These are phyloP conservation scores for Emericellopsis cladophorae DNA, from an alignment of 2,329 filamentous ascomycete species.

Conservation along the genomic window DNA sequence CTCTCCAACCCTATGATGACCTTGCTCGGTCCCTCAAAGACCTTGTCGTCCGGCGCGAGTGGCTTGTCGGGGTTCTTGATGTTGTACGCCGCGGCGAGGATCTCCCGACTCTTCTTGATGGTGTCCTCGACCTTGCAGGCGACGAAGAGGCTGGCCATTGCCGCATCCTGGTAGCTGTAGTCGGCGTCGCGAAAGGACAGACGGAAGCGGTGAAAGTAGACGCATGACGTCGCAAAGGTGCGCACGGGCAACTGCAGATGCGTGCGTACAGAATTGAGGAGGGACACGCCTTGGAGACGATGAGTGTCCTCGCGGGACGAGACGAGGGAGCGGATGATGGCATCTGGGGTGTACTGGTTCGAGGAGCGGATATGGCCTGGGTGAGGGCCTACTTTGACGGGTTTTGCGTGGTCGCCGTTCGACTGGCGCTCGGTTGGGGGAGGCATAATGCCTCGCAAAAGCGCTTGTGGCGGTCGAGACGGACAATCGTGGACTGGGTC, in stretches of 20 bases:
- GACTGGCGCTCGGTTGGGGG: not conserved
- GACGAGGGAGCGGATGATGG: conserved; percentile 52
- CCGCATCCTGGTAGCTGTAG: conserved; percentile 78
- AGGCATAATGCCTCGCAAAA: no score
- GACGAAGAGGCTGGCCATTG: conserved; percentile 76
- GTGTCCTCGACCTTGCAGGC: conserved; percentile 98
- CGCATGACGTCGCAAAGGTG: conserved; percentile 83
- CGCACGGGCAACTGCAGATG: conserved; percentile 71
- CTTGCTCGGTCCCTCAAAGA: conserved; percentile 69
- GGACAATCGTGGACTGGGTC: no score
- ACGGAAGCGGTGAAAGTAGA: conserved; percentile 90
- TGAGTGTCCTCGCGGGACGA: conserved; percentile 69
- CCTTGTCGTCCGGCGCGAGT: conserved; percentile 70
- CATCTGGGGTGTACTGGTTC: conserved; percentile 64
- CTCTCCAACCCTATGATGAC: conserved; percentile 82
- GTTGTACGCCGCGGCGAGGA: conserved; percentile 83
- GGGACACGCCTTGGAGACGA: conserved; percentile 73
- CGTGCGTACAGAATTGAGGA: conserved; percentile 76
- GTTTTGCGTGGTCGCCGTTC: not conserved
- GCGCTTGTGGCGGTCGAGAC: no score
- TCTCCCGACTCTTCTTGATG: conserved; percentile 89
- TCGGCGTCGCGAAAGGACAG: conserved; percentile 74
- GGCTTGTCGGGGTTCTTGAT: conserved; percentile 58
- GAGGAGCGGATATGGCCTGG: conserved; percentile 43
- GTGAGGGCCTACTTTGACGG: conserved; percentile 23